Evolutionary conservation across 2,329 filamentous ascomycete genomes (phyloP).

Genomic region (Endoconidiophora laricicola): DNA sequence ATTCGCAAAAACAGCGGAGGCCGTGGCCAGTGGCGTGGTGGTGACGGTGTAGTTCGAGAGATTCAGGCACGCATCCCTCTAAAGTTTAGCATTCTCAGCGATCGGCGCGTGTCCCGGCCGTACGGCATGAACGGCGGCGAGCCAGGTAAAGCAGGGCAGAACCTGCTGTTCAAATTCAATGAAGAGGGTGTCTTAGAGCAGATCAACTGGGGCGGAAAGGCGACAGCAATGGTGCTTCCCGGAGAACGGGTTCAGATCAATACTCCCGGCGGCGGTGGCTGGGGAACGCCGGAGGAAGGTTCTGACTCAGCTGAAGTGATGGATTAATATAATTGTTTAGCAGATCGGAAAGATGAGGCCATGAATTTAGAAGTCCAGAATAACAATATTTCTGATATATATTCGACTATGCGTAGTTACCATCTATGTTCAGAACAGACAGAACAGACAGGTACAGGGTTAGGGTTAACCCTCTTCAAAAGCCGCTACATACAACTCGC

Average conservation of each 20-base stretch:
- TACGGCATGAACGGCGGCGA: conserved; percentile 60
- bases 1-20: conserved; percentile 48
- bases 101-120: conserved; percentile 58
- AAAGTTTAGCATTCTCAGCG: conserved; percentile 62
- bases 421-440: no score
- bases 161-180: conserved; percentile 21
- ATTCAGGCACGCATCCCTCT: conserved; percentile 69
- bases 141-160: conserved; percentile 50
- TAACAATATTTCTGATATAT: no score
- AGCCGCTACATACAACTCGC: no score
- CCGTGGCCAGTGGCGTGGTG: conserved; percentile 48
- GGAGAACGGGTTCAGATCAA: conserved; percentile 44
- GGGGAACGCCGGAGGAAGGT: conserved; percentile 24
- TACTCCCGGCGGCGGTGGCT: conserved; percentile 47
- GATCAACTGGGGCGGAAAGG: conserved; percentile 43
- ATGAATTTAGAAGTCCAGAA: no score
- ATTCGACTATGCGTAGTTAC: no score
- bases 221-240: conserved; percentile 37
- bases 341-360: neutral
- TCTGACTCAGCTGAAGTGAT: neutral
- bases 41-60: conserved; percentile 60
- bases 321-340: neutral
- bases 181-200: conserved; percentile 18
- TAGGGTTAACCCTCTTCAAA: no score
- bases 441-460: no score